Evolutionary conservation across 2,329 filamentous ascomycete genomes (phyloP), one percentile per base, ranked within the genome.

Genomic region (Diaporthe velutina): DNA sequence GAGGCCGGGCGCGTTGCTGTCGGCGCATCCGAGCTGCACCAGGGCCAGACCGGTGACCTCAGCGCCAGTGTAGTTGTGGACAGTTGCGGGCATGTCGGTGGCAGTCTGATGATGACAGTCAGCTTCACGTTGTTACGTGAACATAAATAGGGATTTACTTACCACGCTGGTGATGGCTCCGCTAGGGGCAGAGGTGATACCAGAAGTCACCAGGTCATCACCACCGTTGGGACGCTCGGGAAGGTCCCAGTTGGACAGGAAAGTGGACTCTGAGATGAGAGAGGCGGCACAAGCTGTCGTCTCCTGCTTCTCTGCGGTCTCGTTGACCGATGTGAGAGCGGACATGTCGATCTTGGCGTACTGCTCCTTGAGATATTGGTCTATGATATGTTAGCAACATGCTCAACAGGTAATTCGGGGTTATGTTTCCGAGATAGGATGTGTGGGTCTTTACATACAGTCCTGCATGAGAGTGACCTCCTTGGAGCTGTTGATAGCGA

Each of bases 191-290:
- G 83, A 84, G 67, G 90, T 84, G 75, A 97, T 89, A 77, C 95
- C 95, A 71, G 92, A 90, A 77, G 94, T 87, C 81, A 98, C 96
- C 79, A 97, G 86, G 66, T 88, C 86, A 75, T 92, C 88, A 55
- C 91, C 92, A 79, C 92, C 93, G 15, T 88, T 85, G 22, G 94
- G 94, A 10, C 90, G 87, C 3, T 80, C 83, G 66, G 93, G 95
- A 74, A 97, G 86, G 60, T 91, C 91, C 85, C 96, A 98, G 86
- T 93, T 92, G 81, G 87, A 92, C 83, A 89, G 89, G 87, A 97
- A 96, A 76, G 88, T 88, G 75, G 88, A 85, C 76, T 87, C 86
- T 75, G 86, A 87, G 84, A 98, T 95, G 71, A 97, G 86, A 71
- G 86, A 87, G 30, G 86, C 76, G 75, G 85, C 85, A 86, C 95